A percentile compares a stretch with the other conserved stretches of the same genome.
These are phyloP conservation scores for Candida takata DNA, from an alignment of 805 yeast species.

Conservation along the genomic window DNA sequence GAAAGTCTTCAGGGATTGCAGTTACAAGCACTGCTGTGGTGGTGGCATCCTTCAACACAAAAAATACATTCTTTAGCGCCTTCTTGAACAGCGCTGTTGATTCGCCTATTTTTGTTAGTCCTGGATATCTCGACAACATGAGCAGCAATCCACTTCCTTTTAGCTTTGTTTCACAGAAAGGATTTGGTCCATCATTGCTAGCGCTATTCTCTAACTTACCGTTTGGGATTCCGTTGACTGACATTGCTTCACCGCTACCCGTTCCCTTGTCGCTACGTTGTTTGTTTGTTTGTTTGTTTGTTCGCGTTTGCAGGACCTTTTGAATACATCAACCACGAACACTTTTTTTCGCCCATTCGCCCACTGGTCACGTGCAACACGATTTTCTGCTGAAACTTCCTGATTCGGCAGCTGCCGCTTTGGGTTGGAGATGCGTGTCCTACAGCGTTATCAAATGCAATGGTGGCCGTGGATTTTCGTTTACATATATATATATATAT, in stretches of 20 bases:
- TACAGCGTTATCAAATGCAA: too few species aligned
- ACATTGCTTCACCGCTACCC: neutral
- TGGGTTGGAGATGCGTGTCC: too few species aligned
- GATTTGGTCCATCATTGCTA: too few species aligned
- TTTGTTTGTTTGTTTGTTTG: conserved; percentile 3
- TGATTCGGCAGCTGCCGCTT: too few species aligned
- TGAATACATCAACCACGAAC: too few species aligned
- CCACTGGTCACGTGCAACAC: too few species aligned
- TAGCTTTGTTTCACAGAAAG: too few species aligned
- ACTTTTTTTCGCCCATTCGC: too few species aligned
- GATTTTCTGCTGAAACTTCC: too few species aligned
- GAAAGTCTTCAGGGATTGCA: conserved; percentile 13
- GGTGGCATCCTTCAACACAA: conserved; percentile 10
- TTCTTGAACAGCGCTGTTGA: conserved; percentile 6
- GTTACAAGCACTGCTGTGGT: conserved; percentile 11
- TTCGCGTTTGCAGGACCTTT: neutral
- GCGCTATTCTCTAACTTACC: conserved; percentile 4
- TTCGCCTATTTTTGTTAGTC: conserved; percentile 9
- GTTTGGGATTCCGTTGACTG: conserved; percentile 5
- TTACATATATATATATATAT: too few species aligned
- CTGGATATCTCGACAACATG: neutral
- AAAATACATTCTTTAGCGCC: conserved; percentile 4
- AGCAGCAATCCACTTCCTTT: too few species aligned
- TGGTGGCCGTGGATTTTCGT: too few species aligned
- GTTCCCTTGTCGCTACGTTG: conserved; percentile 1